These are phyloP conservation scores for Aschersonia sp. DNA, from an alignment of 2,329 filamentous ascomycete genomes.

Conservation along the genomic window DNA sequence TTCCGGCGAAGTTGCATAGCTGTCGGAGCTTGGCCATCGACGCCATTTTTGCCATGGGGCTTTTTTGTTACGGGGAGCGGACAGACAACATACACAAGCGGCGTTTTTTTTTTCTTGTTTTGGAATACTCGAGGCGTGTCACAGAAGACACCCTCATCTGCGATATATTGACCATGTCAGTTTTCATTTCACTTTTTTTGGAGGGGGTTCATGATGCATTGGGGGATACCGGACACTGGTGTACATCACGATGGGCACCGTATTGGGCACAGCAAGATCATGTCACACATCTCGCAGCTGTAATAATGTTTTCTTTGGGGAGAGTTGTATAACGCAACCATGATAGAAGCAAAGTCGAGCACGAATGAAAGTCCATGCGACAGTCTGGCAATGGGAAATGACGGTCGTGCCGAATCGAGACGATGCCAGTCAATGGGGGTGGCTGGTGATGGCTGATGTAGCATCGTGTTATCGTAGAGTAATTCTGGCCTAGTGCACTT, in stretches of 20 bases:
- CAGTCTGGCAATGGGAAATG: no score
- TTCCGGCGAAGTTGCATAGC: not conserved
- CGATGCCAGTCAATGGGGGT: no score
- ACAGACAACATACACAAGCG: not conserved
- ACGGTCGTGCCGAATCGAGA: no score
- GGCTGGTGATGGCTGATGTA: no score
- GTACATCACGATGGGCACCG: conserved; percentile 3
- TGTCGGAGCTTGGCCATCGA: not conserved
- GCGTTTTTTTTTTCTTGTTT: not conserved
- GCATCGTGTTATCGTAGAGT: no score
- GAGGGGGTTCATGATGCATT: not conserved
- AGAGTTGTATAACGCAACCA: no score
- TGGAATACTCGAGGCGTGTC: not conserved
- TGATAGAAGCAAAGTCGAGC: no score
- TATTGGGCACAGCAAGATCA: not conserved
- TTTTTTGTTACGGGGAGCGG: not conserved
- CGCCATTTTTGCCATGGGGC: not conserved
- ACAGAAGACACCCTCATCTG: not conserved
- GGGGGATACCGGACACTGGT: not conserved
- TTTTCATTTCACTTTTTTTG: not conserved
- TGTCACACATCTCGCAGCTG: no score
- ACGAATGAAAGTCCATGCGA: no score
- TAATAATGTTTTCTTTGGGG: no score
- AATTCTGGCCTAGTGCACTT: no score
- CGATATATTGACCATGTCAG: conserved; percentile 1